Base-by-base conservation (phyloP, 179 eudicot genomes). In the Pouteria campechiana region DNA sequence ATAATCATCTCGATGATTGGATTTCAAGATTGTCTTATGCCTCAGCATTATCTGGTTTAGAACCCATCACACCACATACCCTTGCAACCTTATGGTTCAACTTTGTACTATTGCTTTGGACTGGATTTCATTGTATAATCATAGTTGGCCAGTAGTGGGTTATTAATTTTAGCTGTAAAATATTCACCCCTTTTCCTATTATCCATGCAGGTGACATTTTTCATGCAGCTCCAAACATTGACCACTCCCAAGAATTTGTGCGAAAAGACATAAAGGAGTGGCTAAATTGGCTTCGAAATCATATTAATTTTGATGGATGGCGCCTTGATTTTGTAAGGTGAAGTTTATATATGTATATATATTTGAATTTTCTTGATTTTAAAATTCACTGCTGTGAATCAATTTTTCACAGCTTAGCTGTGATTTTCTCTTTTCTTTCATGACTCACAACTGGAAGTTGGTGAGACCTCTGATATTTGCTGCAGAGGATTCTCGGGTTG, bases 151-250 rank as follows among this genome's bases (percentile, higher is more conserved):
- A n/a, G n/a, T n/a, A n/a, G n/a, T n/a, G n/a, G n/a, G n/a, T n/a
- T n/a, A n/a, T n/a, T n/a, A n/a, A n/a, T n/a, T n/a, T n/a, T n/a
- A n/a, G n/a, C n/a, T n/a, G n/a, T n/a, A n/a, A n/a, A n/a, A n/a
- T n/a, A n/a, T n/a, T n/a, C n/a, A n/a, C n/a, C n/a, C n/a, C n/a
- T n/a, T n/a, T n/a, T n/a, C n/a, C n/a, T n/a, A n/a, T n/a, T n/a
- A n/a, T n/a, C n/a, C n/a, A 16, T 22, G 23, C 43, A 54, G 61
- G 63, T 32, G 63, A 58, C 39, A 58, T 41, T 4, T 58, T 58
- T 18, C 63, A 58, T 58, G 63, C 63, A 12, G 63, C 63, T 22
- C 63, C 63, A 42, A 58, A 58, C 34, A 43, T 58, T 50, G 63
- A 58, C 43, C 63, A 58, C 30, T 58, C 63, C 17, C 63, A 58